These are phyloP conservation scores for Vinca major DNA, from an alignment of 305 asterid species.

Conservation along the genomic window DNA sequence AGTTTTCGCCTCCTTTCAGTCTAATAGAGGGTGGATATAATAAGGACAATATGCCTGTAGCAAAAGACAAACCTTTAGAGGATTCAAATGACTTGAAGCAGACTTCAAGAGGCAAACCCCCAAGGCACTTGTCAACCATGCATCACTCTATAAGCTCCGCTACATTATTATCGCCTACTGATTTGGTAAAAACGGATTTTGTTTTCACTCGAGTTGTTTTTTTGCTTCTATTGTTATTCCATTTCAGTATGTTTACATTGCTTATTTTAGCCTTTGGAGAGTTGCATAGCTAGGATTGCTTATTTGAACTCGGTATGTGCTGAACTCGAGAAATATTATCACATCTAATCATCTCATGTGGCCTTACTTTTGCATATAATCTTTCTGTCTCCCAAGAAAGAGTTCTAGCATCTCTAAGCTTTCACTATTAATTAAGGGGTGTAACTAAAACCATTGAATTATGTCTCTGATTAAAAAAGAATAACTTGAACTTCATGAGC, in stretches of 20 bases:
- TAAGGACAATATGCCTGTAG: constrained; percentile 27
- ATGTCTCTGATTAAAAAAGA: neutral
- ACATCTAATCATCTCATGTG: neutral
- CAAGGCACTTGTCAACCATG: constrained; percentile 44
- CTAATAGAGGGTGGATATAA: constrained; percentile 30
- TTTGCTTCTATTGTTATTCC: neutral
- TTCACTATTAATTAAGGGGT: neutral
- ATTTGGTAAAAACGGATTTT: constrained; percentile 30
- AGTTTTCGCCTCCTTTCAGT: constrained; percentile 32
- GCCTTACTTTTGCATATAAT: too few species aligned
- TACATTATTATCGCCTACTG: constrained; percentile 33
- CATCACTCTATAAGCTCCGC: constrained; percentile 41
- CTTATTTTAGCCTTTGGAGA: too few species aligned
- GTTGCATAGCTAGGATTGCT: too few species aligned
- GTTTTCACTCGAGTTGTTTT: neutral
- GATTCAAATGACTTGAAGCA: constrained; percentile 34
- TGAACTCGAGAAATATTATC: neutral
- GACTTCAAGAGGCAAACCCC: constrained; percentile 38
- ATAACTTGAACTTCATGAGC: neutral
- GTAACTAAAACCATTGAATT: neutral
- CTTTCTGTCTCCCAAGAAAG: neutral
- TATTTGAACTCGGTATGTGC: neutral
- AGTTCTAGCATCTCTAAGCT: neutral
- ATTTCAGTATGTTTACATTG: neutral
- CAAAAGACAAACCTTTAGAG: constrained; percentile 30